phyloP scores from a whole-genome alignment of 2,329 filamentous ascomycete genomes.

The Cytospora leucostoma region DNA sequence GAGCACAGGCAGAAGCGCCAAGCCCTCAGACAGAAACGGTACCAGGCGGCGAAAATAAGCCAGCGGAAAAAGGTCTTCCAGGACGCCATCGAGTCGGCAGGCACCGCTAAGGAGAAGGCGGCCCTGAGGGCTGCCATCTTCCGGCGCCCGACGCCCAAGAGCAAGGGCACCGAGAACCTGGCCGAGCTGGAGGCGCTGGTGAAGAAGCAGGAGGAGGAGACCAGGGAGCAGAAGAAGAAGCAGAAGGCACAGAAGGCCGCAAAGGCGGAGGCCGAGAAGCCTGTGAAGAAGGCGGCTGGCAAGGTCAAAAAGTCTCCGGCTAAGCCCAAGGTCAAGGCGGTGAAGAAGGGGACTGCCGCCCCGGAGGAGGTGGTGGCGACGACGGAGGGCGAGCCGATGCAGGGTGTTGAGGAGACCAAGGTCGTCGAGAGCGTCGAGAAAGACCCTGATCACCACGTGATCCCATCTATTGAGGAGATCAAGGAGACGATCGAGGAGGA shows the following conservation, averaged over 20 bases:
- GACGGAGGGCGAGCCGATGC: conserved; percentile 13
- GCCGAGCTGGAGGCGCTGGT: conserved; percentile 21
- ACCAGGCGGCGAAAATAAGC: conserved; percentile 14
- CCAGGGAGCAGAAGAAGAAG: conserved; percentile 12
- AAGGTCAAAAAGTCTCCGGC: conserved; percentile 9
- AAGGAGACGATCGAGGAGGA: conserved; percentile 1
- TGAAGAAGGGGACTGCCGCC: neutral
- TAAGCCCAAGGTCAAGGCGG: conserved; percentile 22
- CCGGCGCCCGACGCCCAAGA: conserved; percentile 16
- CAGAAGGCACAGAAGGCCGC: conserved; percentile 6
- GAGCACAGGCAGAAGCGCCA: conserved; percentile 12
- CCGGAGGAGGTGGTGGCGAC: conserved; percentile 13
- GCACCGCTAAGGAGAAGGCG: conserved; percentile 10
- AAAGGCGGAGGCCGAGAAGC: conserved; percentile 5
- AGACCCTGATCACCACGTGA: conserved; percentile 14
- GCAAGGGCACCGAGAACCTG: conserved; percentile 6
- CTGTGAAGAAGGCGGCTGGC: neutral
- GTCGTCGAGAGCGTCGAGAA: conserved; percentile 15
- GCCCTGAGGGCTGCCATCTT: conserved; percentile 13
- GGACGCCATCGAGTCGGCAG: conserved; percentile 7
- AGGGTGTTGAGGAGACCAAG: conserved; percentile 14
- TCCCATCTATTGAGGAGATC: conserved; percentile 20
- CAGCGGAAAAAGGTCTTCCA: conserved; percentile 10
- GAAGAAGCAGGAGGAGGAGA: conserved; percentile 21
- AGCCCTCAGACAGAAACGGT: conserved; percentile 6